Evolutionary conservation across 176 grass and related monocot species (phyloP).

Genomic region (Metroxylon sagu): DNA sequence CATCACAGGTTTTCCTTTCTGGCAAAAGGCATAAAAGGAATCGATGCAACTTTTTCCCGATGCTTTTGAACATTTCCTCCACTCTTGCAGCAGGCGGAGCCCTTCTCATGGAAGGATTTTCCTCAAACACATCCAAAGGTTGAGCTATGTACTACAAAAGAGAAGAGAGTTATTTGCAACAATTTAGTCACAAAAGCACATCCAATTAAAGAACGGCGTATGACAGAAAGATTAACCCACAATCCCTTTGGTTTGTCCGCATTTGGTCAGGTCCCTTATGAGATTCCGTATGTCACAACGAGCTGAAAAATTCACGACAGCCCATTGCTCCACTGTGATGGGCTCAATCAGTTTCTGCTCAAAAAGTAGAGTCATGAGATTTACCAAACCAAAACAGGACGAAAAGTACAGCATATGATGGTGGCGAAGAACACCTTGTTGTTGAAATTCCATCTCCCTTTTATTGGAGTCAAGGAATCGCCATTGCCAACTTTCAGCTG

Average conservation of each 20-base stretch:
- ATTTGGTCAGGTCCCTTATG: constrained; percentile 53
- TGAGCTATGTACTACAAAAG: constrained; percentile 36
- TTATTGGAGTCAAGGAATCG: constrained; percentile 56
- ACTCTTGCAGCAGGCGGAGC: constrained; percentile 48
- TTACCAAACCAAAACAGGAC: neutral
- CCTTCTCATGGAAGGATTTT: constrained; percentile 37
- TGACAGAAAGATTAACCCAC: constrained; percentile 27
- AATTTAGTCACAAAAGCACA: neutral
- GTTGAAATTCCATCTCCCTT: constrained; percentile 92
- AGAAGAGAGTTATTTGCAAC: neutral
- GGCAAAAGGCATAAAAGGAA: constrained; percentile 76
- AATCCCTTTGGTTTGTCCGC: constrained; percentile 62
- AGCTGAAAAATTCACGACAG: constrained; percentile 83
- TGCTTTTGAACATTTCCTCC: constrained; percentile 60
- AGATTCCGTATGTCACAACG: constrained; percentile 46
- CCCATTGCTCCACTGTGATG: constrained; percentile 34
- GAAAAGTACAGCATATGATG: neutral
- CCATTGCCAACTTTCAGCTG: constrained; percentile 74
- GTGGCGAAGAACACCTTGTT: constrained; percentile 45
- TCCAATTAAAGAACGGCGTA: neutral
- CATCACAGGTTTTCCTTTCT: constrained; percentile 83
- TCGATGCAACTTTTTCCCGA: constrained; percentile 41
- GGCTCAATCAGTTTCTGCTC: constrained; percentile 53
- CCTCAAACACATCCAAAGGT: constrained; percentile 54
- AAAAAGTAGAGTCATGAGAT: neutral